phyloP scores from a whole-genome alignment of 169 alveolate genomes.

The Blepharisma undulans region DNA sequence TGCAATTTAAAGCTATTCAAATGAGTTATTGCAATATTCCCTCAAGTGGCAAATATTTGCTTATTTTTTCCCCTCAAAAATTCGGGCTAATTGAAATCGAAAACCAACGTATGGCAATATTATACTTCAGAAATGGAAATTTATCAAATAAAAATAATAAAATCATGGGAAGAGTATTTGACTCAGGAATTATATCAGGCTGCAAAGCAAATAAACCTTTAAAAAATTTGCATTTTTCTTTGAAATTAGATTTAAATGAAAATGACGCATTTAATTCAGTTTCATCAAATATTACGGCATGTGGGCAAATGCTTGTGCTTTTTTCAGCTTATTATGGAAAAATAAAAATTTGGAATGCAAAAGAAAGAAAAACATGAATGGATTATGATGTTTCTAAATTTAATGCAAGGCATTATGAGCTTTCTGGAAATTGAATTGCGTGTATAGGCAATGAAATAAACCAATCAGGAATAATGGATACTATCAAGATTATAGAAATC shows the following conservation, averaged over 20 bases:
- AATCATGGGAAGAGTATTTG: neutral
- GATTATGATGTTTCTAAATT: neutral
- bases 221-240: neutral
- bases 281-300: neutral
- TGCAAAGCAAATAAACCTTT: neutral
- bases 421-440: neutral
- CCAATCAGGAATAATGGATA: neutral
- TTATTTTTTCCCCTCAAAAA: neutral
- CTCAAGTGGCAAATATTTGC: neutral
- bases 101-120: neutral
- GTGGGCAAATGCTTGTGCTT: neutral
- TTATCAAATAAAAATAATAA: too few species aligned
- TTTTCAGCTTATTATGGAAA: neutral
- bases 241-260: neutral
- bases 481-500: neutral
- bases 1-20: neutral
- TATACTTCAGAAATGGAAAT: neutral
- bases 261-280: neutral
- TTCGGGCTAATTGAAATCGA: neutral
- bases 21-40: neutral
- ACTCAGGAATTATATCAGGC: neutral
- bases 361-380: neutral
- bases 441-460: neutral
- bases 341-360: neutral
- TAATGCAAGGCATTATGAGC: neutral